Percentiles rank a stretch among this genome's conserved stretches.
phyloP scores from a whole-genome alignment of 2,329 filamentous ascomycete species.

The Aureobasidium sp. region DNA sequence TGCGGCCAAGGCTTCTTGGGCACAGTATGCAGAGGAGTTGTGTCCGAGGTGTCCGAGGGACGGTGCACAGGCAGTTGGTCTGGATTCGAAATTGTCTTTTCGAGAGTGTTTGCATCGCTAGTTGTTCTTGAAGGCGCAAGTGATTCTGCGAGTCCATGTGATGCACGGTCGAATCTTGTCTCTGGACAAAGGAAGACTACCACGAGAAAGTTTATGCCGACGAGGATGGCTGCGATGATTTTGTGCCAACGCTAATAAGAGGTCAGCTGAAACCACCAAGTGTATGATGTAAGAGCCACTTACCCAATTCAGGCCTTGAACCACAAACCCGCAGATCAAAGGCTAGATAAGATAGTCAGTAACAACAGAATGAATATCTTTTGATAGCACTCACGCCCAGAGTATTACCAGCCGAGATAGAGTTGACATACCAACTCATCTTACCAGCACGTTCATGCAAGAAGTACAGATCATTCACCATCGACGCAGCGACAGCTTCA shows the following conservation, averaged over 20 bases:
- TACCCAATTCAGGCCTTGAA: constrained; percentile 32
- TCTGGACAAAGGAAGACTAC: constrained; percentile 34
- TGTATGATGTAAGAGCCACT: neutral
- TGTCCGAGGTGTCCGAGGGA: neutral
- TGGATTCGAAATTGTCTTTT: constrained; percentile 18
- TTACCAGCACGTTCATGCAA: constrained; percentile 32
- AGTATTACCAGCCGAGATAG: constrained; percentile 36
- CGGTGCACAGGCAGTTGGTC: constrained; percentile 17
- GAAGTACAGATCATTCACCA: constrained; percentile 31
- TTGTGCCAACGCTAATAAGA: constrained; percentile 32
- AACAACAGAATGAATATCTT: neutral
- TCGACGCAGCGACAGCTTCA: constrained; percentile 38
- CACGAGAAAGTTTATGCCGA: constrained; percentile 30
- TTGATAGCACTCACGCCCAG: constrained; percentile 22
- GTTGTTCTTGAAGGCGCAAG: neutral
- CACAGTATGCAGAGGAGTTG: constrained; percentile 9
- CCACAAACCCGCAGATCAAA: constrained; percentile 36
- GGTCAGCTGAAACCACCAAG: neutral
- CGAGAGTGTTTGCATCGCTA: neutral
- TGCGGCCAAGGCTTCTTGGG: constrained; percentile 31
- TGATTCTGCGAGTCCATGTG: neutral
- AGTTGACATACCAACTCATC: constrained; percentile 35
- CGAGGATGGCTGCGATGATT: constrained; percentile 30
- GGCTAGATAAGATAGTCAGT: constrained; percentile 18
- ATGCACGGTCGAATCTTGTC: constrained; percentile 30